Percentiles rank a stretch among this genome's conserved stretches.
Evolutionary conservation across 345 rosid genomes (phyloP).

Genomic region (Pelargonium nanum): DNA sequence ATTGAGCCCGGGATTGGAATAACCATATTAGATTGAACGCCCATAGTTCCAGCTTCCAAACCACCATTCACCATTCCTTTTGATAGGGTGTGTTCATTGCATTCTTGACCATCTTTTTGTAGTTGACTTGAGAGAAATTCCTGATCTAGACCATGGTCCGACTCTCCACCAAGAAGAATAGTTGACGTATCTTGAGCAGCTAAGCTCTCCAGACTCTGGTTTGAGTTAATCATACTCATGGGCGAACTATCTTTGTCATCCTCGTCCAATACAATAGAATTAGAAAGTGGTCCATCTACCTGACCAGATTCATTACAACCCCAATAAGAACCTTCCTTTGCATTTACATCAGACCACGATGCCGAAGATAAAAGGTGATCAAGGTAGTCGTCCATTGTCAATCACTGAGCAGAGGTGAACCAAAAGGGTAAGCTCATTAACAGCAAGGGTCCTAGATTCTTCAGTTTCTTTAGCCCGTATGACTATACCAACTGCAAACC

Average conservation of each 20-base stretch:
- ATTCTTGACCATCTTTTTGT: constrained; percentile 11
- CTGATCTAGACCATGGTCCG: constrained; percentile 11
- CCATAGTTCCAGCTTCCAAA: constrained; percentile 15
- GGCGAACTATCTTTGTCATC: constrained; percentile 13
- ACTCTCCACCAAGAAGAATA: constrained; percentile 16
- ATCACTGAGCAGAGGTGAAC: background rate
- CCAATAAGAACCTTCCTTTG: constrained; percentile 24
- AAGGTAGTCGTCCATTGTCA: constrained; percentile 32
- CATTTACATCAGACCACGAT: constrained; percentile 20
- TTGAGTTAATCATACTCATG: constrained; percentile 14
- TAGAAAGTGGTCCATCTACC: constrained; percentile 9
- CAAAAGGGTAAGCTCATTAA: background rate
- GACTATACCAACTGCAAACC: background rate
- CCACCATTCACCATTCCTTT: constrained; percentile 14
- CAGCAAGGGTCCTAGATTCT: background rate
- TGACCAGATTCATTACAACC: constrained; percentile 16
- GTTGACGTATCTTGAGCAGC: constrained; percentile 18
- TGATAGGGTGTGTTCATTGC: constrained; percentile 8
- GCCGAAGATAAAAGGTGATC: constrained; percentile 23
- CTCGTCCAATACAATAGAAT: constrained; percentile 14
- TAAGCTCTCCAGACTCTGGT: constrained; percentile 14
- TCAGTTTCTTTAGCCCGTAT: background rate
- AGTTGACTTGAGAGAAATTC: constrained; percentile 15
- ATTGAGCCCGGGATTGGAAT: constrained; percentile 5
- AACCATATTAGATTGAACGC: constrained; percentile 13